These are phyloP conservation scores for Neltuma alba DNA, from an alignment of 306 rosid species.

Conservation along the genomic window DNA sequence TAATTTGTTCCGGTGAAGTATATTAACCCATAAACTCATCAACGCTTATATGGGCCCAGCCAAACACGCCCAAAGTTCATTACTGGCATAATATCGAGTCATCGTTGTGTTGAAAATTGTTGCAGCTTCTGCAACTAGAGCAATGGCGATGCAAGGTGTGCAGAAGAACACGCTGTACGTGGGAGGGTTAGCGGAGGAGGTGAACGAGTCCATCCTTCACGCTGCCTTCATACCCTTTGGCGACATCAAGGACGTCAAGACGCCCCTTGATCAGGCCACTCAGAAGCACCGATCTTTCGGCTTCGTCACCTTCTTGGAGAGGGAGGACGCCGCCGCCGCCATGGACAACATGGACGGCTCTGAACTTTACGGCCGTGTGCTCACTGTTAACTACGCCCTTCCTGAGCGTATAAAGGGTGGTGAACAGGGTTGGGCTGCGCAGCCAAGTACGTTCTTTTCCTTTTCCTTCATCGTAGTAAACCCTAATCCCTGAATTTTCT, in stretches of 20 bases:
- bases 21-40: too few species aligned
- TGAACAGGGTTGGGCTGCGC: slow-evolving; percentile 99
- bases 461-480: background rate
- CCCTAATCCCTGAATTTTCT: background rate
- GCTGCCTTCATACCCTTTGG: slow-evolving; percentile 91
- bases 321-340: slow-evolving; percentile 89
- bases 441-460: slow-evolving; percentile 61
- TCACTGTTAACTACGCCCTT: slow-evolving; percentile 91
- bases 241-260: slow-evolving; percentile 90
- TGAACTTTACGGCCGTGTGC: slow-evolving; percentile 94
- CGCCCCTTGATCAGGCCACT: slow-evolving; percentile 91
- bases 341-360: slow-evolving; percentile 99
- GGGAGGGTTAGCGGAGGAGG: slow-evolving; percentile 92
- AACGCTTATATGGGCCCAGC: too few species aligned
- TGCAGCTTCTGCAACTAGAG: background rate
- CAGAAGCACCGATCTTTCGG: slow-evolving; percentile 98
- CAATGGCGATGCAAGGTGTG: slow-evolving; percentile 83
- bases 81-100: too few species aligned
- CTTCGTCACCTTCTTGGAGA: slow-evolving; percentile 89
- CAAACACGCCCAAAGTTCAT: too few species aligned
- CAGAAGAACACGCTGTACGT: slow-evolving; percentile 93
- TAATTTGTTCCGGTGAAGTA: too few species aligned
- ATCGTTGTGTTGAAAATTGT: background rate
- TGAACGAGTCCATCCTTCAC: slow-evolving; percentile 77
- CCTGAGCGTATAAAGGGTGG: slow-evolving; percentile 94